Evolutionary conservation across 805 yeast genomes (phyloP).

Genomic region (Diddensiella transvaalensis): DNA sequence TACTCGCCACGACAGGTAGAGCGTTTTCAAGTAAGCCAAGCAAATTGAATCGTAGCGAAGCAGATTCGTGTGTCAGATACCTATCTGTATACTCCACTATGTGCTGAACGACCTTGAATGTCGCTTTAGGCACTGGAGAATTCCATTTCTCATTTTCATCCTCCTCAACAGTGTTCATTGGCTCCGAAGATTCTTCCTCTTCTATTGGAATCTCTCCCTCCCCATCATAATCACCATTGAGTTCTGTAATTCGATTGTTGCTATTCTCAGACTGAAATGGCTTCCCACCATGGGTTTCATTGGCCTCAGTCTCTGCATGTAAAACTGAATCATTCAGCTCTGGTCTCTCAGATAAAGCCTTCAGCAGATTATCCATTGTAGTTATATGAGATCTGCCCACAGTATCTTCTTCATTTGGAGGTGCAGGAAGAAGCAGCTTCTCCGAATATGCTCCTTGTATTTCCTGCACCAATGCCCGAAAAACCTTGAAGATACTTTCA

Average conservation of each 20-base stretch:
- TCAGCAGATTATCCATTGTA: slow-evolving; percentile 17
- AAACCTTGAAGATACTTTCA: slow-evolving; percentile 69
- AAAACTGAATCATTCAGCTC: slow-evolving; percentile 25
- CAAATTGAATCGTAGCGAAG: slow-evolving; percentile 52
- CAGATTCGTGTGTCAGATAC: slow-evolving; percentile 63
- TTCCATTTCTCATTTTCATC: slow-evolving; percentile 48
- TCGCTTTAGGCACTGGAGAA: slow-evolving; percentile 58
- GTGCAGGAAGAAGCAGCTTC: slow-evolving; percentile 16
- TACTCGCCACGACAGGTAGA: slow-evolving; percentile 53
- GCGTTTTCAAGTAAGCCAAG: slow-evolving; percentile 45
- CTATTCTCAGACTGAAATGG: slow-evolving; percentile 2
- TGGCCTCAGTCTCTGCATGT: slow-evolving; percentile 33
- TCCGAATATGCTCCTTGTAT: slow-evolving; percentile 13
- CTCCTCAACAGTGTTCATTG: slow-evolving; percentile 31
- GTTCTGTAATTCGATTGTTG: neutral
- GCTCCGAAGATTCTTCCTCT: slow-evolving; percentile 35
- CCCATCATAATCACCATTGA: slow-evolving; percentile 11
- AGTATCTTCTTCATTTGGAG: neutral
- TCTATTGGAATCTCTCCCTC: slow-evolving; percentile 19
- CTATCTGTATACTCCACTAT: slow-evolving; percentile 69
- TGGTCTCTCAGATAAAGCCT: slow-evolving; percentile 25
- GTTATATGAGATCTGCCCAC: neutral
- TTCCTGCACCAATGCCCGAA: slow-evolving; percentile 32
- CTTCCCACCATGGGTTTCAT: slow-evolving; percentile 27
- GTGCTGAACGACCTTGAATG: slow-evolving; percentile 57